These are phyloP conservation scores for Clonostachys byssicola DNA, from an alignment of 2,329 filamentous ascomycete genomes.

Conservation along the genomic window DNA sequence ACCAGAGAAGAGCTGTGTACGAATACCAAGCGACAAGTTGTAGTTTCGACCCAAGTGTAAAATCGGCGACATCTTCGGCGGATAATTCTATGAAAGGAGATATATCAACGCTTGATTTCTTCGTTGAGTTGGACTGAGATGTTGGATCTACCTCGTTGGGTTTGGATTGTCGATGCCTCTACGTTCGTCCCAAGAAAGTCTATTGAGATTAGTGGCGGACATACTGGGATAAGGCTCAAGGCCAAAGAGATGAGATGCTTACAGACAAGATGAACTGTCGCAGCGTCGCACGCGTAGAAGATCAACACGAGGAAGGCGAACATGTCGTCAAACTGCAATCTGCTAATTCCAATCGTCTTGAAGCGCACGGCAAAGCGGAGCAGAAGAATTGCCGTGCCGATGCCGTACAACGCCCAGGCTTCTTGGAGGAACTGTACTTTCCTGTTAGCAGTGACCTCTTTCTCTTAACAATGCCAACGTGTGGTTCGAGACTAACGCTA, in stretches of 20 bases:
- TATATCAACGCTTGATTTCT: no score
- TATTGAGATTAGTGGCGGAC: not conserved
- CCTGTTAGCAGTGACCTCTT: not conserved
- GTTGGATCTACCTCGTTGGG: not conserved
- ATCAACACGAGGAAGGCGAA: constrained; percentile 22
- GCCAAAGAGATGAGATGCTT: not conserved
- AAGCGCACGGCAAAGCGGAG: constrained; percentile 25
- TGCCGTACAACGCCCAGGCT: constrained; percentile 20
- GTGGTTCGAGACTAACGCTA: no score
- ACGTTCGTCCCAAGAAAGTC: constrained; percentile 12
- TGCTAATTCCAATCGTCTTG: constrained; percentile 25
- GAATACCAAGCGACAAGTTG: constrained; percentile 32
- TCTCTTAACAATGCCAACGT: no score
- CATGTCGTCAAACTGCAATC: constrained; percentile 30
- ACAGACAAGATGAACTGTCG: constrained; percentile 26
- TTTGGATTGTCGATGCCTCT: constrained; percentile 4
- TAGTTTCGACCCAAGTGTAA: constrained; percentile 23
- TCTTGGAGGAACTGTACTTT: constrained; percentile 18
- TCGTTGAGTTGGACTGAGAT: not conserved
- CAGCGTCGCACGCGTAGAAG: constrained; percentile 26
- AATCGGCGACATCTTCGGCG: not conserved
- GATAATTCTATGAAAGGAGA: not conserved
- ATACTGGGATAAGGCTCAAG: no score
- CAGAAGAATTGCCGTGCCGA: constrained; percentile 22
- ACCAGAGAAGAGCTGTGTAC: constrained; percentile 29